Evolutionary conservation across 257 asterid genomes (phyloP).

Genomic region (Thymus mandschuricus): DNA sequence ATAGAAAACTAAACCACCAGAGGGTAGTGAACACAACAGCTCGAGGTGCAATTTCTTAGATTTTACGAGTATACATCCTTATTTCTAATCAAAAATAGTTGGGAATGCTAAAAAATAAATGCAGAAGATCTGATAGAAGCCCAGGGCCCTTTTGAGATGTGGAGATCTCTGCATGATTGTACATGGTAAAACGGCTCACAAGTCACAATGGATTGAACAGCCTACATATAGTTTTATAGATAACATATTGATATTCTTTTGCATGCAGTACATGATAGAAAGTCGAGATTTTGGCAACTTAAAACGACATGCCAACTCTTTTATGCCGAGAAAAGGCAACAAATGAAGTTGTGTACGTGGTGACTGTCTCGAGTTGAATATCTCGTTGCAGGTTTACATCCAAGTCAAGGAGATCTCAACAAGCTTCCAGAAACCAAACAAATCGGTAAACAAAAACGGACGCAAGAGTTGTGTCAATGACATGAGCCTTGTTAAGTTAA

Average conservation of each 20-base stretch:
- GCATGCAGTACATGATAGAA: not conserved
- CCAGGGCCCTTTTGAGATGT: too few species aligned
- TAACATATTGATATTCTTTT: conserved; percentile 4
- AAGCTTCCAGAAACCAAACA: conserved; percentile 5
- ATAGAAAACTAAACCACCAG: too few species aligned
- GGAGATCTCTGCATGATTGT: not conserved
- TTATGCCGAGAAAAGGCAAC: too few species aligned
- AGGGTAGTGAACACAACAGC: not conserved
- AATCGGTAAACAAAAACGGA: not conserved
- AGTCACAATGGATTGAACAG: too few species aligned
- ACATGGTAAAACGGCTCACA: too few species aligned
- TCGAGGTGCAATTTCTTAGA: not conserved
- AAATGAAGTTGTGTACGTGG: not conserved
- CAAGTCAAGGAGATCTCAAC: not conserved
- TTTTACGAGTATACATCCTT: not conserved
- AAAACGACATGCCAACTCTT: not conserved
- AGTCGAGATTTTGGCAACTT: not conserved
- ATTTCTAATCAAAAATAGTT: too few species aligned
- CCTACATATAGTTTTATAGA: not conserved
- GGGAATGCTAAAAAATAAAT: too few species aligned
- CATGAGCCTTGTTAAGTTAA: not conserved
- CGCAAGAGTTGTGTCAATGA: not conserved
- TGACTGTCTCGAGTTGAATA: too few species aligned
- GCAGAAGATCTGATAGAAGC: too few species aligned
- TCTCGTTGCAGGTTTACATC: too few species aligned